Percentiles rank a stretch among this genome's conserved stretches.
Evolutionary conservation across 2,329 filamentous ascomycete genomes (phyloP).

Genomic region (Fusarium zealandicum): DNA sequence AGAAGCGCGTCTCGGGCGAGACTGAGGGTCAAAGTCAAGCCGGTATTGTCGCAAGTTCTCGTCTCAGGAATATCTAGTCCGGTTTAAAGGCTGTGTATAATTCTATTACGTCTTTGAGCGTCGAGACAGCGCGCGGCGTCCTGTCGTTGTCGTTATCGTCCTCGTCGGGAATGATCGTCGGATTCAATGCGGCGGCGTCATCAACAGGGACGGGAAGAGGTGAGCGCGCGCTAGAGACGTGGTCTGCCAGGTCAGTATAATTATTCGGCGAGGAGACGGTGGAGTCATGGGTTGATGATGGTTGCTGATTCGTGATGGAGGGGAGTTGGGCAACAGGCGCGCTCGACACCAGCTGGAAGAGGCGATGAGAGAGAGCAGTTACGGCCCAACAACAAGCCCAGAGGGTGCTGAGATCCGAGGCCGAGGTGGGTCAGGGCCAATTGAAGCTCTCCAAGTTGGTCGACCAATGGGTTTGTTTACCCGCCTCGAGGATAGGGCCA

Average conservation of each 20-base stretch:
- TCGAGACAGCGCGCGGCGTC: conserved; percentile 15
- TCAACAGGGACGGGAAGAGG: conserved; percentile 30
- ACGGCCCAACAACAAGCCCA: conserved; percentile 22
- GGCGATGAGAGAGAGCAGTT: conserved; percentile 7
- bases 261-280: conserved; percentile 6
- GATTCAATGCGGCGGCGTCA: conserved; percentile 38
- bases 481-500: conserved; percentile 19
- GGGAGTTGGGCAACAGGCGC: conserved; percentile 20
- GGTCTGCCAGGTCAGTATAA: conserved; percentile 27
- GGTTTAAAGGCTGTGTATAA: conserved; percentile 11
- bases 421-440: conserved; percentile 36
- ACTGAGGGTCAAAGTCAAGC: conserved; percentile 9
- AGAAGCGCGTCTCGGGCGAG: conserved; percentile 21
- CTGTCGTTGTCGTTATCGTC: conserved; percentile 35
- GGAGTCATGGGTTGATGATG: conserved; percentile 13
- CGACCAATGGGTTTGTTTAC: conserved; percentile 52
- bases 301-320: conserved; percentile 20
- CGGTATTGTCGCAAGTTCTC: conserved; percentile 17
- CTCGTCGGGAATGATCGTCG: conserved; percentile 37
- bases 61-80: conserved; percentile 17
- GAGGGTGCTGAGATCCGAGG: conserved; percentile 13
- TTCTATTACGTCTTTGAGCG: conserved; percentile 6
- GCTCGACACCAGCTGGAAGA: conserved; percentile 18
- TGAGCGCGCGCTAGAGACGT: conserved; percentile 33
- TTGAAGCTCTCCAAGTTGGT: conserved; percentile 41